Percentiles rank a stretch among this genome's conserved stretches.
Conservation (phyloP, 2,329 filamentous ascomycete species). For the Plectosphaerella sp. region DNA sequence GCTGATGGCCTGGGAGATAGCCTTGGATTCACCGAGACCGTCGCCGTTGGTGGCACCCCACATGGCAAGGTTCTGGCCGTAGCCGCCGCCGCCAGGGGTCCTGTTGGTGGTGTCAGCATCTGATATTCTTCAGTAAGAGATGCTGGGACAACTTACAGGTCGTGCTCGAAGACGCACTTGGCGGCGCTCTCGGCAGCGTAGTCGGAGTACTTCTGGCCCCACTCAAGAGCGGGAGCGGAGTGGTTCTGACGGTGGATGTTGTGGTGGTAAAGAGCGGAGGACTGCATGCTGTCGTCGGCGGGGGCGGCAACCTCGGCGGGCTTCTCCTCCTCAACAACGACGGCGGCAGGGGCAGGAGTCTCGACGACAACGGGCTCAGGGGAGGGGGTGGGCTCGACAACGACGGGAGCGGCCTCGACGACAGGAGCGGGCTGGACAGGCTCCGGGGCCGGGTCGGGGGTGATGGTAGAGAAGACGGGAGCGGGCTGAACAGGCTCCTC, state of each 20-base stretch:
- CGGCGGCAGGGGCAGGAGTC: slow-evolving; percentile 8
- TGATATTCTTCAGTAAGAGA: not conserved
- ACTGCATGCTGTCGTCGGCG: slow-evolving; percentile 23
- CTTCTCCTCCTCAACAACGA: slow-evolving; percentile 1
- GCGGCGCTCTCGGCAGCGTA: slow-evolving; percentile 62
- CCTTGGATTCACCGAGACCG: slow-evolving; percentile 43
- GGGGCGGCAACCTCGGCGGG: slow-evolving; percentile 10
- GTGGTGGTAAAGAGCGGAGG: slow-evolving; percentile 64
- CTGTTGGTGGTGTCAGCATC: slow-evolving; percentile 34
- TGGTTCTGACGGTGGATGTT: slow-evolving; percentile 85
- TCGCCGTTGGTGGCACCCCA: slow-evolving; percentile 35
- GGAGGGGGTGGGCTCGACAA: slow-evolving; percentile 4
- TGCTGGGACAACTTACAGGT: slow-evolving; percentile 55
- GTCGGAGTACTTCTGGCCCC: slow-evolving; percentile 58
- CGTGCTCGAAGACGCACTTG: slow-evolving; percentile 69
- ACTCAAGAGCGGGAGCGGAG: slow-evolving; percentile 60
- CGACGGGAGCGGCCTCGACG: slow-evolving; percentile 3
- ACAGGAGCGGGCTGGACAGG: slow-evolving; percentile 10
- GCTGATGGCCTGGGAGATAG: slow-evolving; percentile 65
- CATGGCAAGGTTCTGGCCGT: slow-evolving; percentile 91
- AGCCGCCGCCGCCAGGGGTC: slow-evolving; percentile 55
- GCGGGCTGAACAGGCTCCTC: slow-evolving; percentile 6
- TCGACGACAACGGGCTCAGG: slow-evolving; percentile 2
- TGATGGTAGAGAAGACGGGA: slow-evolving; percentile 7
- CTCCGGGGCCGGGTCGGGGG: slow-evolving; percentile 6